A percentile compares a stretch with the other conserved stretches of the same genome.
Conservation (phyloP, 192 early-diverging fungal genomes). For the Linnemannia elongata region DNA sequence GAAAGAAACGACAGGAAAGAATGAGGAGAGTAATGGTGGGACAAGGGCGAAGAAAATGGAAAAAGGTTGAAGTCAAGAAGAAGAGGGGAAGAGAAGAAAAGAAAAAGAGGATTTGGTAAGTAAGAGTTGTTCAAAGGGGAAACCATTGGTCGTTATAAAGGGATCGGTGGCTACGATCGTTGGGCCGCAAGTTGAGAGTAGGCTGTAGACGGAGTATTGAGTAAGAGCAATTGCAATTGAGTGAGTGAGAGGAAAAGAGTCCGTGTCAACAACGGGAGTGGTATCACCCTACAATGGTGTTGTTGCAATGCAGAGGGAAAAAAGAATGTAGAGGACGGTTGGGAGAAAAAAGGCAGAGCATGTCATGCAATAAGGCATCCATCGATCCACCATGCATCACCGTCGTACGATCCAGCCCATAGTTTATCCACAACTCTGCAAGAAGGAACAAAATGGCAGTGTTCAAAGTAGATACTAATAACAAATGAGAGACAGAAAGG, state of each 20-base stretch:
- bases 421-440: not conserved
- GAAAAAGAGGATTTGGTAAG: not conserved
- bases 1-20: not conserved
- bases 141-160: constrained; percentile 1
- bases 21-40: not conserved
- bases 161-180: not conserved
- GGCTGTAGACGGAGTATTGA: not conserved
- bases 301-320: not conserved
- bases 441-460: constrained; percentile 3
- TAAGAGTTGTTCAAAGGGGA: not conserved
- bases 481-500: constrained; percentile 14
- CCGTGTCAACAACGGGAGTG: not conserved
- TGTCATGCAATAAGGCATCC: constrained; percentile 2
- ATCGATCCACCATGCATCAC: constrained; percentile 1
- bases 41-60: not conserved
- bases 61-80: not conserved
- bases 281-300: constrained; percentile 2
- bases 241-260: not conserved
- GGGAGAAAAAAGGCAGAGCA: constrained; percentile 1
- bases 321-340: not conserved
- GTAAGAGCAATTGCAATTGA: not conserved
- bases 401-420: constrained; percentile 3
- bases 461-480: constrained; percentile 15
- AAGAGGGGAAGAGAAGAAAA: not conserved
- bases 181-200: not conserved